Evolutionary conservation across 2,329 filamentous ascomycete species (phyloP).

Genomic region (Allantophomopsis cytisporea): DNA sequence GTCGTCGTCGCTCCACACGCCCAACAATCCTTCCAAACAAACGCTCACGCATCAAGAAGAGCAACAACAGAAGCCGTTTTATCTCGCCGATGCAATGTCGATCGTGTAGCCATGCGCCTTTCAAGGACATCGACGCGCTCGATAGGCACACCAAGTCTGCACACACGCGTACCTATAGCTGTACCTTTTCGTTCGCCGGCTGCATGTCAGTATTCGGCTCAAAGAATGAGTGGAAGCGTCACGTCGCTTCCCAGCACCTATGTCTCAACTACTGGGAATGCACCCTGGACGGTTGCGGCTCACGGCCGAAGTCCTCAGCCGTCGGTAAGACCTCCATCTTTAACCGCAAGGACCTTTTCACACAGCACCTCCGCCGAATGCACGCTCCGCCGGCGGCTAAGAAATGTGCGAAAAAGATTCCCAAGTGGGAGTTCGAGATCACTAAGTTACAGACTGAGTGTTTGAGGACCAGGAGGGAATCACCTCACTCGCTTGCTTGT

Average conservation of each 20-base stretch:
- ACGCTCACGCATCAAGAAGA: slow-evolving; percentile 6
- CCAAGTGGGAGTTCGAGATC: slow-evolving; percentile 38
- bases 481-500: slow-evolving; percentile 28
- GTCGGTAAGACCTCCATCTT: slow-evolving; percentile 30
- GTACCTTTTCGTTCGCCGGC: slow-evolving; percentile 66
- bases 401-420: slow-evolving; percentile 23
- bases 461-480: slow-evolving; percentile 40
- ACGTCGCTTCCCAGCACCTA: slow-evolving; percentile 70
- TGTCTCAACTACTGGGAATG: slow-evolving; percentile 65
- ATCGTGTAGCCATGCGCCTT: slow-evolving; percentile 17
- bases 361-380: slow-evolving; percentile 79
- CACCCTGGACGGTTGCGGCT: slow-evolving; percentile 18
- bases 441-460: slow-evolving; percentile 43
- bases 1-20: not conserved
- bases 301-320: slow-evolving; percentile 7
- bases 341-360: slow-evolving; percentile 87
- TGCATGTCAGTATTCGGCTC: slow-evolving; percentile 60
- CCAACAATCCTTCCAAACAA: slow-evolving; percentile 2
- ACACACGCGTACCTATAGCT: slow-evolving; percentile 54
- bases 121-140: slow-evolving; percentile 30
- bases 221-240: slow-evolving; percentile 95
- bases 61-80: slow-evolving; percentile 1
- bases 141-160: slow-evolving; percentile 28
- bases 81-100: slow-evolving; percentile 4
- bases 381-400: slow-evolving; percentile 41